Base-by-base conservation (phyloP, 352 stramenopile genomes). In the Aphanomyces astaci region DNA sequence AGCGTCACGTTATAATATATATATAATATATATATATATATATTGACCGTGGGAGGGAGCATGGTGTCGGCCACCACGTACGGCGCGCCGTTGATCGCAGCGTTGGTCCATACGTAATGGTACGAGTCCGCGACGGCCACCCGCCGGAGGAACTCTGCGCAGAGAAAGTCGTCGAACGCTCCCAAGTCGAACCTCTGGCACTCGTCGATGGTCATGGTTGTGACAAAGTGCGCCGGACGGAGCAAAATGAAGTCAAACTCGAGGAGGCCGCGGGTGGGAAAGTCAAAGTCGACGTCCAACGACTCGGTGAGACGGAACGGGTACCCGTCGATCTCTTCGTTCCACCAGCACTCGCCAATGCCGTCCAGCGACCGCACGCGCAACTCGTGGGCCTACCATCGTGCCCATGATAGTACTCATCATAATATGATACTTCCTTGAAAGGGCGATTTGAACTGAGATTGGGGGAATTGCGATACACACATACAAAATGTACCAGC, bases 341-440 rank as follows among this genome's bases (percentile, higher is more conserved):
- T 68, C 62, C 62, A 68, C 62, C 62, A 68, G 62, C 62, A 68
- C 39, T 68, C 62, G 51, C 62, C 62, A 24, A 68, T 22, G 32
- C 39, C 27, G 24, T 68, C 51, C n/a, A 60, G 49, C 15, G 28
- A 28, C 17, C 62, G 62, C 2, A 68, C 48, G 31, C 62, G 62
- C 15, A 68, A 33, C 30, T 59, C 43, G 22, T 68, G 62, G 15
- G 62, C 62, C 62, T 68, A 59, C 43, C 5, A 36, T 17, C n/a
- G n/a, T n/a, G n/a, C n/a, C n/a, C n/a, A n/a, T n/a, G n/a, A n/a
- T n/a, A n/a, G n/a, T n/a, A n/a, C n/a, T n/a, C n/a, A n/a, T n/a
- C n/a, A n/a, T n/a, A n/a, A n/a, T n/a, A n/a, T n/a, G n/a, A n/a
- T n/a, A n/a, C n/a, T n/a, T n/a, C n/a, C n/a, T n/a, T n/a, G n/a